A percentile compares a stretch with the other conserved stretches of the same genome.
phyloP scores from a whole-genome alignment of 495 filamentous ascomycete species.

The Xylaria scruposa region DNA sequence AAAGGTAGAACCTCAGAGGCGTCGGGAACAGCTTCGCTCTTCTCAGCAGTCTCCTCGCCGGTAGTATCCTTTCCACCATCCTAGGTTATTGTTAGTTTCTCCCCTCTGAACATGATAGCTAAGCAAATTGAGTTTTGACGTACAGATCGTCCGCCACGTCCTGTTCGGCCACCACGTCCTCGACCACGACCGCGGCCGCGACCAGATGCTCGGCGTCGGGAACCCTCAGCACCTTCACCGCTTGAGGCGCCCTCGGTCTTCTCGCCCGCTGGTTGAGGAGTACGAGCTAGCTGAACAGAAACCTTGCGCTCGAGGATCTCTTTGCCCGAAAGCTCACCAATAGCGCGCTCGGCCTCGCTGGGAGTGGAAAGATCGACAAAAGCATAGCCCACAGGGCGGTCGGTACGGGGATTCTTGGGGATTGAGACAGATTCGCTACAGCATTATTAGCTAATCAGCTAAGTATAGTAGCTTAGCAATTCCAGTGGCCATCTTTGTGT shows the following conservation, averaged over 20 bases:
- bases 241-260: conserved; percentile 73
- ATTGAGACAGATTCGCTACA: conserved; percentile 95
- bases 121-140: conserved; percentile 44
- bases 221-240: conserved; percentile 73
- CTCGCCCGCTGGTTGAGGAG: conserved; percentile 84
- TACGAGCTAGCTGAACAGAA: conserved; percentile 96
- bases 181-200: conserved; percentile 73
- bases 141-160: conserved; percentile 78
- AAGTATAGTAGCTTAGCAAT: background rate
- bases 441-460: conserved; percentile 4
- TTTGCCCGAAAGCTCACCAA: conserved; percentile 92
- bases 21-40: conserved; percentile 50
- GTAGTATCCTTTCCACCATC: conserved; percentile 54
- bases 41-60: conserved; percentile 54
- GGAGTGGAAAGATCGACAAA: conserved; percentile 98
- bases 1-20: conserved; percentile 56
- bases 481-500: background rate
- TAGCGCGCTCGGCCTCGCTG: conserved; percentile 91
- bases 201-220: conserved; percentile 79
- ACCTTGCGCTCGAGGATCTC: conserved; percentile 98
- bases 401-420: conserved; percentile 97
- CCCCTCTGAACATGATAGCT: background rate
- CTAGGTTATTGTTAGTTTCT: conserved; percentile 32
- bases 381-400: conserved; percentile 96
- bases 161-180: conserved; percentile 76